Evolutionary conservation across 441 rosid genomes (phyloP), one percentile per base, ranked within the genome.

Genomic region (Isatis lusitanica): DNA sequence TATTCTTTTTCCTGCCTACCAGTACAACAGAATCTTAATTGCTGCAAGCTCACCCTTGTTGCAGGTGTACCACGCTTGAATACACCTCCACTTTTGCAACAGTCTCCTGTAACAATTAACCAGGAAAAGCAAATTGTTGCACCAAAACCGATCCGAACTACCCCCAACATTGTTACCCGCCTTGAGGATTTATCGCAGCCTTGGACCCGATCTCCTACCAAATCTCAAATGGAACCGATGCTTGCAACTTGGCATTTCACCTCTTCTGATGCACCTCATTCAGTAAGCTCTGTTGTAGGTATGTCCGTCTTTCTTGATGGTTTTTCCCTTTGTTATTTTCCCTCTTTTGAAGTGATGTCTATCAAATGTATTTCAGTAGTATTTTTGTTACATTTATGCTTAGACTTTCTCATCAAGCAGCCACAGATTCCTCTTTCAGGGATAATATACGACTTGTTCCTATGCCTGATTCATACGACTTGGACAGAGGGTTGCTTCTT

Each of bases 181-280:
- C 90, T 96, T 59, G 99, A 95, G 82, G 98, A 93, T 88, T 80
- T 91, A 74, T 88, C 98, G 66, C 98, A 86, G 75, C 98, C 97
- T 59, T 95, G 98, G 99, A 95, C 99, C 74, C 95, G 99, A 50
- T 95, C 99, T 78, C 98, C 99, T 10, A 95, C 99, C 63, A 95
- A 95, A 84, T 87, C 97, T 55, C 88, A 90, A 86, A 90, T 84
- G 94, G 99, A 95, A 72, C 98, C 97, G 50, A 78, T 88, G 57
- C 82, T 87, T 64, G 95, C 89, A 76, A 86, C 94, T 4, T 96
- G 99, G 98, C 85, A 75, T 66, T 90, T 93, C 76, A 74, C 85
- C 63, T 79, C 92, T 26, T 75, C 84, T 16, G 93, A 86, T 82
- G 80, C 87, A 62, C 78, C 86, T 55, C 83, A 61, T 68, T 80